Evolutionary conservation across 2,329 filamentous ascomycete species (phyloP).

Genomic region (Fusarium irregulare): DNA sequence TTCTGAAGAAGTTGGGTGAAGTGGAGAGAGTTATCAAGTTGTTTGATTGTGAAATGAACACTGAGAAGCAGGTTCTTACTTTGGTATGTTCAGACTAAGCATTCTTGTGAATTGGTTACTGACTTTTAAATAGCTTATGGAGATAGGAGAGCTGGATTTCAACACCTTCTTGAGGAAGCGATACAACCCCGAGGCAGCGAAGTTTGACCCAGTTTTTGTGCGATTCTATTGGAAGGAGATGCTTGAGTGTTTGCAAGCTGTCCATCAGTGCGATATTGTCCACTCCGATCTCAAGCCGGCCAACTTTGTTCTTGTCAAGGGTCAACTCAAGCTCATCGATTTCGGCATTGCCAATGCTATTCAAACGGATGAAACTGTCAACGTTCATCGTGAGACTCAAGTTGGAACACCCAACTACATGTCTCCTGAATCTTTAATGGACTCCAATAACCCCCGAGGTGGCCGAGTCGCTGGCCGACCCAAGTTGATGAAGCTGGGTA

Average conservation of each 20-base stretch:
- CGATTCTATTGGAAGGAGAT: constrained; percentile 99
- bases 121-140: constrained; percentile 77
- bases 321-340: constrained; percentile 93
- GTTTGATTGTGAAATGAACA: constrained; percentile 93
- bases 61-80: constrained; percentile 87
- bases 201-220: constrained; percentile 88
- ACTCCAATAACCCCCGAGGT: constrained; percentile 76
- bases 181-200: constrained; percentile 76
- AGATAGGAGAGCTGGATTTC: constrained; percentile 94
- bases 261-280: constrained; percentile 91
- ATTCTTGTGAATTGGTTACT: constrained; percentile 13
- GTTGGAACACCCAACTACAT: constrained; percentile 98
- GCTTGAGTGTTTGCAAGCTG: constrained; percentile 91
- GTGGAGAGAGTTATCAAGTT: constrained; percentile 92
- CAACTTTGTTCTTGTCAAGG: constrained; percentile 94
- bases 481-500: constrained; percentile 94
- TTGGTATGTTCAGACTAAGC: constrained; percentile 68
- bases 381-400: constrained; percentile 95
- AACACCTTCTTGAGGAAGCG: constrained; percentile 83
- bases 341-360: constrained; percentile 99
- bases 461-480: constrained; percentile 57
- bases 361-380: constrained; percentile 93
- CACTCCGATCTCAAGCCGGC: constrained; percentile 97
- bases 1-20: constrained; percentile 82
- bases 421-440: constrained; percentile 93